Percentiles rank a stretch among this genome's conserved stretches.
Conservation (phyloP, 768 basidiomycete genomes). For the Filobasidium floriforme region DNA sequence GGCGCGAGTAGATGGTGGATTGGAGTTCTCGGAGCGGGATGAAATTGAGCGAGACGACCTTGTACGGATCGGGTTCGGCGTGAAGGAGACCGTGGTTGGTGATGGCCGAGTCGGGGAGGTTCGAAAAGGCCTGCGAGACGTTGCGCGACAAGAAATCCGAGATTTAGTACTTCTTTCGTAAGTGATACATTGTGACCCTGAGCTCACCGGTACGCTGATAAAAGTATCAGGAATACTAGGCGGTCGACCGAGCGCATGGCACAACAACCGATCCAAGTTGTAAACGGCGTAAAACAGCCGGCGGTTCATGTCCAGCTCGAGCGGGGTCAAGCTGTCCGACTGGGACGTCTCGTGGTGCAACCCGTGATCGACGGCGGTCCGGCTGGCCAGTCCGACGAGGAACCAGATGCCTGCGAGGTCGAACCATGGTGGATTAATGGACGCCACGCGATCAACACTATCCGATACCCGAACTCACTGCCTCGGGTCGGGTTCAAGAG, state of each 20-base stretch:
- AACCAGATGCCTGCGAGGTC: constrained; percentile 42
- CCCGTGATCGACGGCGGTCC: constrained; percentile 44
- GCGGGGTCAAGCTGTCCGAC: constrained; percentile 31
- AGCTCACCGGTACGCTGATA: constrained; percentile 42
- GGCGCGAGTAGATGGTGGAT: constrained; percentile 41
- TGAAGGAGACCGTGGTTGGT: constrained; percentile 24
- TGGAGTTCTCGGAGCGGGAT: constrained; percentile 43
- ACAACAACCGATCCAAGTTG: constrained; percentile 44
- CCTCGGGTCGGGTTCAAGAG: constrained; percentile 46
- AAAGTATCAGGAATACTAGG: constrained; percentile 45
- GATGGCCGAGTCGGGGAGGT: constrained; percentile 26
- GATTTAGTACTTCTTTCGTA: too few species aligned
- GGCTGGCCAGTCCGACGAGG: constrained; percentile 43
- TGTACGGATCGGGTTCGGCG: constrained; percentile 39
- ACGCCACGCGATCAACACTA: neutral
- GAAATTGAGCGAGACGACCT: constrained; percentile 40
- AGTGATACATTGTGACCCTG: too few species aligned
- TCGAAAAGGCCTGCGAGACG: constrained; percentile 14
- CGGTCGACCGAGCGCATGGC: constrained; percentile 42
- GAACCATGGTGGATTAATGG: neutral
- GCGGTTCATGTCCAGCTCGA: constrained; percentile 43
- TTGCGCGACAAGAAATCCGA: too few species aligned
- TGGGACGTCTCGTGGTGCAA: constrained; percentile 44
- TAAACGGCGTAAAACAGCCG: constrained; percentile 42
- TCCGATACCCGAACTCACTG: constrained; percentile 19